Conservation (phyloP, 192 early-diverging fungal species). For the Linnemannia exigua region DNA sequence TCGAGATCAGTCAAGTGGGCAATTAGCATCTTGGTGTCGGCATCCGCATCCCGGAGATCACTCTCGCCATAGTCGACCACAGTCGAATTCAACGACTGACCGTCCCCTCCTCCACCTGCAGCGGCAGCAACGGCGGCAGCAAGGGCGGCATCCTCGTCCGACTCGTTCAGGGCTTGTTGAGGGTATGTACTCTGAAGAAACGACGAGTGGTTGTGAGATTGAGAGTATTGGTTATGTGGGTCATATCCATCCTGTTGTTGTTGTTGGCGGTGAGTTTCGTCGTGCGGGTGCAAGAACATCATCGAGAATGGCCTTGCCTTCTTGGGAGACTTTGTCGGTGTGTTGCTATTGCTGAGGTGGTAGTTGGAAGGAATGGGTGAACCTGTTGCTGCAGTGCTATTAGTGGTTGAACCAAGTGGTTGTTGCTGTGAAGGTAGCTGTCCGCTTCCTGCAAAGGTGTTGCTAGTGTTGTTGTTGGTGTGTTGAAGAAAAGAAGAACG, state of each 20-base stretch:
- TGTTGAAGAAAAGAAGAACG: conserved; percentile 29
- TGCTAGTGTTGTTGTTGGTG: background rate
- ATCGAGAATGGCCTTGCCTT: conserved; percentile 55
- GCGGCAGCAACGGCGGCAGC: background rate
- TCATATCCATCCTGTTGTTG: conserved; percentile 19
- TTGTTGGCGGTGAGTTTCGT: conserved; percentile 24
- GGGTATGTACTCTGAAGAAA: conserved; percentile 3
- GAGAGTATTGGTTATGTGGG: background rate
- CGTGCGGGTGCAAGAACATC: conserved; percentile 55
- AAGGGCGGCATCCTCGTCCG: conserved; percentile 49
- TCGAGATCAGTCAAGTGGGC: conserved; percentile 57
- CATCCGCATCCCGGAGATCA: conserved; percentile 35
- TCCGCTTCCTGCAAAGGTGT: background rate
- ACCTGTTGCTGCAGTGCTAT: background rate
- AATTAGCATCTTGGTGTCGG: conserved; percentile 50
- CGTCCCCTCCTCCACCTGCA: conserved; percentile 13
- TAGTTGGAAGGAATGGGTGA: background rate
- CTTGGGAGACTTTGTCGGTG: conserved; percentile 35
- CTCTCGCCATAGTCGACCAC: conserved; percentile 37
- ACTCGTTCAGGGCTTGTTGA: conserved; percentile 23
- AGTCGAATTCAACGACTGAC: conserved; percentile 22
- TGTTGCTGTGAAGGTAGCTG: background rate
- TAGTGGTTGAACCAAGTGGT: conserved; percentile 7
- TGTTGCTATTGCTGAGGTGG: conserved; percentile 8
- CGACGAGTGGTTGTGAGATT: background rate